Percentiles rank a stretch among this genome's conserved stretches.
These are phyloP conservation scores for Boletellus ananiceps DNA, from an alignment of 768 basidiomycete genomes.

Conservation along the genomic window DNA sequence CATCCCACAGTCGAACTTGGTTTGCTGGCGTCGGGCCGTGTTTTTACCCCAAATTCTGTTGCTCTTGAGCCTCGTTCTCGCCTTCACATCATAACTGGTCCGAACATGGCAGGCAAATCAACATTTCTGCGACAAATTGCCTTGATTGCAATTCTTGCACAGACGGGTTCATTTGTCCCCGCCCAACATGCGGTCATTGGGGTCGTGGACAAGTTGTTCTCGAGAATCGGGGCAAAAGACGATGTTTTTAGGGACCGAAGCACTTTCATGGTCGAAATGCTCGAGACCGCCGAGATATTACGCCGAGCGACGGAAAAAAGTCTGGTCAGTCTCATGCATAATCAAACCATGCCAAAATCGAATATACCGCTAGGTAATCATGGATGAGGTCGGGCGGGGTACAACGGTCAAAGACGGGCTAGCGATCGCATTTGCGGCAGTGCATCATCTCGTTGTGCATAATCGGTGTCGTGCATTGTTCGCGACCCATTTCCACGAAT, in stretches of 20 bases:
- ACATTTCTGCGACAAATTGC: slow-evolving; percentile 91
- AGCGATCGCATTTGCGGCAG: slow-evolving; percentile 88
- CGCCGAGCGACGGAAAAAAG: slow-evolving; percentile 77
- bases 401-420: slow-evolving; percentile 90
- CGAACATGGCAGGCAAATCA: slow-evolving; percentile 95
- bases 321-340: slow-evolving; percentile 49
- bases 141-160: slow-evolving; percentile 83
- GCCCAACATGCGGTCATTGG: slow-evolving; percentile 78
- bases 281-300: slow-evolving; percentile 90
- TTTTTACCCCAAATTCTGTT: slow-evolving; percentile 83
- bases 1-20: slow-evolving; percentile 94
- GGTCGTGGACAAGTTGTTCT: slow-evolving; percentile 87
- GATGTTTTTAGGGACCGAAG: slow-evolving; percentile 90
- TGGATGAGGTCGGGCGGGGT: slow-evolving; percentile 99
- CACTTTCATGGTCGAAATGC: slow-evolving; percentile 99
- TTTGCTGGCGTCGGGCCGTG: slow-evolving; percentile 64
- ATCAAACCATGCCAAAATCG: background rate
- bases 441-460: slow-evolving; percentile 71
- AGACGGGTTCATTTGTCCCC: slow-evolving; percentile 91
- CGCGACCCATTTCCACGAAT: slow-evolving; percentile 97
- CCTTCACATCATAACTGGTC: slow-evolving; percentile 86
- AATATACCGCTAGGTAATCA: slow-evolving; percentile 68
- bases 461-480: slow-evolving; percentile 85
- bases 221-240: slow-evolving; percentile 92
- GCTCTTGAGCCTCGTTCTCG: slow-evolving; percentile 53